Evolutionary conservation across 345 rosid species (phyloP), one percentile per base, ranked within the genome.

Genomic region (Syzygium aromaticum): DNA sequence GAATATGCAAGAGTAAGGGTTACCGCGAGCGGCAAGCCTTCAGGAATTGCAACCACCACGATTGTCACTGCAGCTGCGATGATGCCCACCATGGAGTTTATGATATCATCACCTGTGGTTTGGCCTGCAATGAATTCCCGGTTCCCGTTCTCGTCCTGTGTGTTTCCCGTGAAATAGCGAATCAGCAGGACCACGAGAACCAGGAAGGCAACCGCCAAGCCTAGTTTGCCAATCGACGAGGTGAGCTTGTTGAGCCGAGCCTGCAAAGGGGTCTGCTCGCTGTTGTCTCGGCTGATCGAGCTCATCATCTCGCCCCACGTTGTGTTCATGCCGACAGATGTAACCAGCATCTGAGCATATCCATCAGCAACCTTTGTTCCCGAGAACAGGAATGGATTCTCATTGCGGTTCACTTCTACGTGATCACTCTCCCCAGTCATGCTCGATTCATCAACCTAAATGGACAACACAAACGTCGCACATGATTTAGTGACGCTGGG

Each of bases 241-340:
- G 98, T 92, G 52, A 96, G 94, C 91, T 91, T 94, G 80, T 95
- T 90, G 22, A 95, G 94, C 22, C 97, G 92, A 54, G 88, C 54
- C 77, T 96, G 98, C 82, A 96, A 87, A 4, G 98, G 98, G 19
- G 99, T 95, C 73, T 91, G 92, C 78, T 96, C 96, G 14, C 86
- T 78, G 0, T 88, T 89, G 87, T 94, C 95, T 0, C 87, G 87
- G 9, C 89, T 90, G 64, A 94, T 93, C 4, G 93, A 92, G 89
- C 96, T 92, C 97, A 95, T 94, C 95, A 94, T 92, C 88, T 94
- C 90, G n/a, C 96, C 99, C 98, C 97, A 95, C 9, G 90, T 90
- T 0, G 98, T 95, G 89, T 90, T 94, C 95, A 91, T 93, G 0
- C 98, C 99, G 1, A 95, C 97, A 0, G 95, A 92, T 15, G 96